Percentiles rank a stretch among this genome's conserved stretches.
Evolutionary conservation across 208 protist species (phyloP).

Genomic region (Entamoeba histolytica): DNA sequence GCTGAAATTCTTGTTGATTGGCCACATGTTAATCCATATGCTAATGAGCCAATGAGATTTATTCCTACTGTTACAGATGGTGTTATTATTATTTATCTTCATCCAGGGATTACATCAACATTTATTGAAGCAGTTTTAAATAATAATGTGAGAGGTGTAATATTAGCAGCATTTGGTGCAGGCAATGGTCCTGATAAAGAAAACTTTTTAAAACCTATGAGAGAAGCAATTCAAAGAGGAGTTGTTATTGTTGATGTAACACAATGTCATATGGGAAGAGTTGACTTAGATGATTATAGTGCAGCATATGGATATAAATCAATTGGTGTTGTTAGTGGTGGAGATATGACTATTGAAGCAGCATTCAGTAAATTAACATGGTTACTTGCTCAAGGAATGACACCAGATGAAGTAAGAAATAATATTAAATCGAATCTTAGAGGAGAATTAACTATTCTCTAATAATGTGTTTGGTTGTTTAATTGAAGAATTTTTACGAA

Average conservation of each 20-base stretch:
- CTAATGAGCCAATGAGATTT: neutral
- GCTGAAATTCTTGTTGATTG: constrained; percentile 40
- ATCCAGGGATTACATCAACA: constrained; percentile 43
- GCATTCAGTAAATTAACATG: constrained; percentile 9
- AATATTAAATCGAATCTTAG: neutral
- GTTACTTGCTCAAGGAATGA: neutral
- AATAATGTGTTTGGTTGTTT: neutral
- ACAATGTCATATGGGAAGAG: constrained; percentile 40
- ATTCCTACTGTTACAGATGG: neutral
- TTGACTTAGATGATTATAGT: constrained; percentile 47
- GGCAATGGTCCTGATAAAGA: constrained; percentile 57
- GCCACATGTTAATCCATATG: neutral
- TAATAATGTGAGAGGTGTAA: constrained; percentile 39
- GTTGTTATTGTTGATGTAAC: constrained; percentile 63
- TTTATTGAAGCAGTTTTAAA: constrained; percentile 7
- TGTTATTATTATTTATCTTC: constrained; percentile 33
- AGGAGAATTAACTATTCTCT: neutral
- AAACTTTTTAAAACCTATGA: constrained; percentile 49
- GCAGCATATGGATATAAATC: constrained; percentile 1
- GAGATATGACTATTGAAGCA: constrained; percentile 6
- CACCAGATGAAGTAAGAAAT: neutral
- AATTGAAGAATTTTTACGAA: too few species aligned
- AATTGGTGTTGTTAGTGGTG: neutral
- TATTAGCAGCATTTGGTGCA: constrained; percentile 63
- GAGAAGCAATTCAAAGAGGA: constrained; percentile 39